Base-by-base conservation (phyloP, 139 green algal genomes). In the Choricystis sp. region DNA sequence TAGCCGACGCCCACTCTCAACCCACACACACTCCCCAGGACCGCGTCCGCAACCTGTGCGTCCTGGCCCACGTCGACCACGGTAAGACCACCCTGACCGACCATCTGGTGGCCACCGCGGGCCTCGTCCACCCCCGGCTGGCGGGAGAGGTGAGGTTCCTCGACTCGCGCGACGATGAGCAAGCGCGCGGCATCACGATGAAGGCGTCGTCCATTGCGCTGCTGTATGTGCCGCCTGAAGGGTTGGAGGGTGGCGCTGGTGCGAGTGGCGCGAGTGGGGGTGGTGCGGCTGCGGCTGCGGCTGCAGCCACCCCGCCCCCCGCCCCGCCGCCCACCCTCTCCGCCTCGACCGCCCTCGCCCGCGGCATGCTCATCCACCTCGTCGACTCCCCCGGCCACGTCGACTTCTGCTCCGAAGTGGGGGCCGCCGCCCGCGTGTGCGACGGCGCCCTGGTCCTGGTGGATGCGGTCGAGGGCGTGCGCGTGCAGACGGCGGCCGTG, bases 31-130 rank as follows among this genome's bases (percentile, higher is more conserved):
- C 62, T 14, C 26, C 9, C 22, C 79, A 94, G 86, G 83, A 83
- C 14, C 76, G 83, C 9, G 82, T 97, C 20, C 74, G 94, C 24
- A 98, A 99, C 65, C 82, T 99, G 52, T 98, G 94, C 75, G 88
- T 99, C 66, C 76, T 99, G 60, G 94, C 94, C 19, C 94, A 99
- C 62, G 94, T 99, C 4, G 94, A 99, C 73, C 94, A 99, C 78
- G 94, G 94, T 60, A 99, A 99, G 75, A 99, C 94, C 1, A 99
- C 89, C 14, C 73, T 99, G 52, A 85, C 79, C 0, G 94, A 99
- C 69, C 79, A 91, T 72, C 77, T 99, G 20, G 96, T 99, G 26
- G 92, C 86, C 2, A 85, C 82, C 27, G 98, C 98, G 67, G 91
- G 90, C n/a, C 79, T 98, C 56, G 96, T 99, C 61, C 91, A 97